Percentiles rank a stretch among this genome's conserved stretches.
Conservation (phyloP, 805 yeast genomes). For the Suhomyces faveliae region DNA sequence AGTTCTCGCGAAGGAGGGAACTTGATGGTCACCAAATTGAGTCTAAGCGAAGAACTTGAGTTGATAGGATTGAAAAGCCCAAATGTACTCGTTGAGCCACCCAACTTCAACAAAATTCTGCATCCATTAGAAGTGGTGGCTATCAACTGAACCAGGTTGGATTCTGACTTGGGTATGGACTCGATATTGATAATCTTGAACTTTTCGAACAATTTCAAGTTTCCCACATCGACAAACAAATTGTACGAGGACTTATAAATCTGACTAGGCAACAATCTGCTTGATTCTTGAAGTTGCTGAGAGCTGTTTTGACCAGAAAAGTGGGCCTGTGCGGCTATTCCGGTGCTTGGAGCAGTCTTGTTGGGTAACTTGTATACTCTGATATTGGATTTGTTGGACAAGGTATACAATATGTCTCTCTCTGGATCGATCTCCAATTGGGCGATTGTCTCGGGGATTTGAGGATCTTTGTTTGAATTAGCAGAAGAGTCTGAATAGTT, state of each 20-base stretch:
- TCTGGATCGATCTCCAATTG: slow-evolving; percentile 75
- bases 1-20: slow-evolving; percentile 62
- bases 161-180: slow-evolving; percentile 61
- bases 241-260: slow-evolving; percentile 49
- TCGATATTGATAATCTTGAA: slow-evolving; percentile 63
- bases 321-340: neutral
- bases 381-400: slow-evolving; percentile 78
- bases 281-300: slow-evolving; percentile 36
- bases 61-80: slow-evolving; percentile 21
- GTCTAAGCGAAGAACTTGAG: slow-evolving; percentile 25
- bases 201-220: slow-evolving; percentile 46
- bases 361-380: slow-evolving; percentile 66
- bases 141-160: slow-evolving; percentile 65
- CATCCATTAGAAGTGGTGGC: slow-evolving; percentile 85
- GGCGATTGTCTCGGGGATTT: slow-evolving; percentile 53
- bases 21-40: slow-evolving; percentile 48
- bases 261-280: slow-evolving; percentile 43
- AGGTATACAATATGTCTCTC: slow-evolving; percentile 73
- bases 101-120: slow-evolving; percentile 60
- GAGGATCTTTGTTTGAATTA: slow-evolving; percentile 14
- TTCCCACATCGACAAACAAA: slow-evolving; percentile 56
- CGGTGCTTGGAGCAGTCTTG: slow-evolving; percentile 20
- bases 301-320: neutral
- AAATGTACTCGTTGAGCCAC: slow-evolving; percentile 22
- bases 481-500: slow-evolving; percentile 16